phyloP scores from a whole-genome alignment of 495 filamentous ascomycete genomes.

The Xylaria castorea region DNA sequence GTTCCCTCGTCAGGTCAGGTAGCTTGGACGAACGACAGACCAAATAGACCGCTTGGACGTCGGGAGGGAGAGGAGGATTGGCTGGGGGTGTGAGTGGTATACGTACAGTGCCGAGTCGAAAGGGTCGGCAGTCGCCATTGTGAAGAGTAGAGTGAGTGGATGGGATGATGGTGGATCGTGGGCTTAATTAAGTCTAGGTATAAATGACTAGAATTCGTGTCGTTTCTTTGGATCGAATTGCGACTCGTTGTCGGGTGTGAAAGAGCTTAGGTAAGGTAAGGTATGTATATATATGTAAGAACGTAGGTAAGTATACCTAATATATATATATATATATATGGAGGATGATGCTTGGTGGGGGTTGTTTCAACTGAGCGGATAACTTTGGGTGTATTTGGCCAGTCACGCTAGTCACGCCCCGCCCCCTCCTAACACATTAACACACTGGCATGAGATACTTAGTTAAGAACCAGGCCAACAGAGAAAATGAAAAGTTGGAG shows the following conservation, averaged over 20 bases:
- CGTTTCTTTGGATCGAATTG: not conserved
- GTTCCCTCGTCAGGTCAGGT: not conserved
- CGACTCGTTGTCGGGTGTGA: not conserved
- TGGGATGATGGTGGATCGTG: not conserved
- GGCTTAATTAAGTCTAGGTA: not conserved
- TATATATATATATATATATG: not conserved
- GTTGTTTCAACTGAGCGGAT: not conserved
- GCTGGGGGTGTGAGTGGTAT: no score
- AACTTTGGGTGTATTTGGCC: not conserved
- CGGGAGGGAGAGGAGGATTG: constrained; percentile 21
- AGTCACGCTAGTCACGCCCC: no score
- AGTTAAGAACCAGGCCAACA: no score
- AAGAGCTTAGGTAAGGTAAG: not conserved
- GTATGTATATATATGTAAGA: not conserved
- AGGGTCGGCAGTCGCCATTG: constrained; percentile 61
- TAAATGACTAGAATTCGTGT: not conserved
- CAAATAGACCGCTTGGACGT: not conserved
- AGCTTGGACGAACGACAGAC: not conserved
- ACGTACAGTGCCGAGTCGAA: constrained; percentile 86
- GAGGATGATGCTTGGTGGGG: constrained; percentile 24
- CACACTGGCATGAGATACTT: no score
- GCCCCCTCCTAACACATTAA: no score
- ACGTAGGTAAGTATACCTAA: not conserved
- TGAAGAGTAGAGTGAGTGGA: no score
- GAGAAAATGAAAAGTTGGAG: no score